Base-by-base conservation (phyloP, 257 asterid species). In the Voacanga thouarsii region DNA sequence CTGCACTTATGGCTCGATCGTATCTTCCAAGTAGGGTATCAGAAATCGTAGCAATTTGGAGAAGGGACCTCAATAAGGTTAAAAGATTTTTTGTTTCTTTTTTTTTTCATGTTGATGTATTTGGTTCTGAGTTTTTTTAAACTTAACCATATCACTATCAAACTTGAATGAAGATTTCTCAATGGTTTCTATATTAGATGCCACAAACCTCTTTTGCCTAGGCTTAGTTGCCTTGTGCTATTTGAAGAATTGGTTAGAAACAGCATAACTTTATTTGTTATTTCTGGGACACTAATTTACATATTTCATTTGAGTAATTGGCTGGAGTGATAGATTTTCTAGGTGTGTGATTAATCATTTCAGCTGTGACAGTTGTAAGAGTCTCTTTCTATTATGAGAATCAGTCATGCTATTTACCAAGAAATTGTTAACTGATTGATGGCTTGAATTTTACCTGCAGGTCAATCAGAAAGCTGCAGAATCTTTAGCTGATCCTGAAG, bases 1-100 rank as follows among this genome's bases (percentile, higher is more conserved):
- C 99, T 89, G 99, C 99, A 77, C 80, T 96, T 82, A 96, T 96
- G 98, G 98, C 99, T 55, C 93, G 99, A 83, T 96, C 99, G 60
- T 96, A 96, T 87, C 97, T 96, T 78, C 99, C 99, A 37, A 93
- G 96, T 88, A 96, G 92, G 87, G 99, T 96, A 78, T 90, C 99
- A 56, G 97, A 96, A 85, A 90, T 96, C 59, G 99, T 93, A 59
- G 86, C 89, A 68, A 91, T 96, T 72, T 96, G 99, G 99, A 90
- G 94, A 80, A 90, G 85, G 89, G 99, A 96, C 89, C 97, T 96
- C 75, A 88, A 82, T 77, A 96, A 96, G 99, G 99, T 94, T 67
- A 71, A 37, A 67, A 51, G 66, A 44, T 72, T 59, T 66, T 72
- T 33, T 33, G 37, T 33, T 33, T 33, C 37, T 33, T 59, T 66